These are phyloP conservation scores for Rhodocollybia butyracea DNA, from an alignment of 768 basidiomycete genomes.

Conservation along the genomic window DNA sequence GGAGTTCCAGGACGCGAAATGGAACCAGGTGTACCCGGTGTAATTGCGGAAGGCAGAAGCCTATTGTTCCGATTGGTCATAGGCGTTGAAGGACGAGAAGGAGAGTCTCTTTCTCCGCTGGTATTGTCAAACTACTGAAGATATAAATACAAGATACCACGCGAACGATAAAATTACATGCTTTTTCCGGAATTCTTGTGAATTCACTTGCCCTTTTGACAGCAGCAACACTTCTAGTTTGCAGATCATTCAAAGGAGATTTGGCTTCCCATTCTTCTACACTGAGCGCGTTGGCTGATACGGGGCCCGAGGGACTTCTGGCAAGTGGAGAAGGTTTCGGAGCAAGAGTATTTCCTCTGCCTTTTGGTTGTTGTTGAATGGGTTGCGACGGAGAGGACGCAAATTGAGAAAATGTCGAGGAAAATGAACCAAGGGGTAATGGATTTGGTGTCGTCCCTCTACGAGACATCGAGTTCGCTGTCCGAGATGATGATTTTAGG, in stretches of 20 bases:
- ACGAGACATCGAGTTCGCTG: not conserved
- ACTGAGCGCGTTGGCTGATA: conserved; percentile 45
- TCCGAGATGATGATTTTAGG: not conserved
- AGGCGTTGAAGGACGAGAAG: conserved; percentile 39
- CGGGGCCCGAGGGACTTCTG: conserved; percentile 10
- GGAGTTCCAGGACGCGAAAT: conserved; percentile 42
- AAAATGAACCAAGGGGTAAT: conserved; percentile 1
- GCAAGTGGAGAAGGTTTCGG: conserved; percentile 5
- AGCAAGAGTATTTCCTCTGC: not conserved
- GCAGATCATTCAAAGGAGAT: conserved; percentile 70
- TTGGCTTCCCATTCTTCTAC: conserved; percentile 92
- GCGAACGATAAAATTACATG: conserved; percentile 26
- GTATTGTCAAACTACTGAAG: not conserved
- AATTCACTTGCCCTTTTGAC: conserved; percentile 62
- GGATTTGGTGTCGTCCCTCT: conserved; percentile 9
- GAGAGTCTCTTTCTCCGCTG: conserved; percentile 28
- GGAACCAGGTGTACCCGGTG: conserved; percentile 8
- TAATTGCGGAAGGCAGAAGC: conserved; percentile 23
- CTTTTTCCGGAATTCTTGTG: conserved; percentile 72
- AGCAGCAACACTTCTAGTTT: conserved; percentile 59
- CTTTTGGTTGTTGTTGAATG: not conserved
- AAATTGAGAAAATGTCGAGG: conserved; percentile 1
- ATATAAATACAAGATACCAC: not conserved
- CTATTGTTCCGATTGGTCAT: conserved; percentile 29
- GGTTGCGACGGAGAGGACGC: not conserved